Base-by-base conservation (phyloP, 768 basidiomycete genomes). In the Lactifluus piperatus region DNA sequence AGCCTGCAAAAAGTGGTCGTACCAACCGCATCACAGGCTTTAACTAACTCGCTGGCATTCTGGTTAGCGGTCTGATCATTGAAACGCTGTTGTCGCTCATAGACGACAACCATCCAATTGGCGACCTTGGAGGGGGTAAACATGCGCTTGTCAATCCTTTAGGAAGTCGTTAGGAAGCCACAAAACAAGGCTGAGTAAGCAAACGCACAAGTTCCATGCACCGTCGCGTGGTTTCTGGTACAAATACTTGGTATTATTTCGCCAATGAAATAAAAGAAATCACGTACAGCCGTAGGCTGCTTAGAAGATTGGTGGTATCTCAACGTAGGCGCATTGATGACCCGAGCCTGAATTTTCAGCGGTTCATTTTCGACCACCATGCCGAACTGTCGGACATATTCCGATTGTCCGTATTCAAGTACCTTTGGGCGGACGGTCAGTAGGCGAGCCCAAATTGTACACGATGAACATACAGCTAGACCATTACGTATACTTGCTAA, bases 121-220 rank as follows among this genome's bases (percentile, higher is more conserved):
- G 73, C 68, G 54, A 91, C 80, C 11, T 62, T 65, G 1, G 68
- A 77, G 0, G 86, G 80, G 56, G 71, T 74, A 71, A 75, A 85
- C 71, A 91, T 89, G 30, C 77, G 76, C 63, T 86, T 87, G 63
- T 88, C 84, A 2, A 88, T 76, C 85, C 85, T 87, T 65, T 30
- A 52, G n/a, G 47, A 39, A 41, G 46, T 32, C 11, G 10, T 34
- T 26, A 29, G 13, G 26, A 26, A 46, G 14, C 13, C 6, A 36
- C 5, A 34, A 10, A 18, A 11, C n/a, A 22, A 32, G 34, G 3
- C 13, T 30, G 3, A 8, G 14, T 8, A 34, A 5, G 13, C 2
- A 30, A 4, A 73, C 73, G 39, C 53, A 83, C 89, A 91, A 87
- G 58, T 91, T 91, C 89, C 89, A 91, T 0, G 81, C 71, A 5